Evolutionary conservation across 805 yeast genomes (phyloP).

Genomic region (Nadsonia fulvescens): DNA sequence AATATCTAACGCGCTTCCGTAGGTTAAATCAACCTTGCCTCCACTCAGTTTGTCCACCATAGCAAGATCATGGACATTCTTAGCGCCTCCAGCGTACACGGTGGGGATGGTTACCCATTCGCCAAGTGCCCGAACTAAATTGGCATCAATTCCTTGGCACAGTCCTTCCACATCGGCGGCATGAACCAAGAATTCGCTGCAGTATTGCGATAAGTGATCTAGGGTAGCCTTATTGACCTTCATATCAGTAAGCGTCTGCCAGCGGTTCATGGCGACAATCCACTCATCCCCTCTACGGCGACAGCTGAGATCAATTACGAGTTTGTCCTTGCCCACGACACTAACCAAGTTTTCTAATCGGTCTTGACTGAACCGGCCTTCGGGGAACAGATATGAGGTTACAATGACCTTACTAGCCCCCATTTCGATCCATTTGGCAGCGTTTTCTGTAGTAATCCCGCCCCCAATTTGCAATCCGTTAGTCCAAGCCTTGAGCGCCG

Average conservation of each 20-base stretch:
- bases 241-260: slow-evolving; percentile 78
- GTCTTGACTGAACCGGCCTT: slow-evolving; percentile 30
- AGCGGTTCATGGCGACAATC: slow-evolving; percentile 95
- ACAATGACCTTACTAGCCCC: slow-evolving; percentile 82
- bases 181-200: slow-evolving; percentile 80
- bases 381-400: slow-evolving; percentile 79
- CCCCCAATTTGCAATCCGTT: slow-evolving; percentile 73
- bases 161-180: slow-evolving; percentile 98
- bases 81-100: slow-evolving; percentile 97
- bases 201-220: slow-evolving; percentile 35
- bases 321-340: slow-evolving; percentile 39
- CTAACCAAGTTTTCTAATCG: slow-evolving; percentile 34
- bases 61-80: slow-evolving; percentile 45
- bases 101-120: slow-evolving; percentile 65
- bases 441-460: slow-evolving; percentile 65
- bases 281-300: slow-evolving; percentile 39
- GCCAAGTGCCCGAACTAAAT: slow-evolving; percentile 50
- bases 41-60: slow-evolving; percentile 48
- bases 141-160: slow-evolving; percentile 80
- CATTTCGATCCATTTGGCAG: slow-evolving; percentile 51
- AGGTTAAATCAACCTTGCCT: slow-evolving; percentile 82
- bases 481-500: slow-evolving; percentile 66
- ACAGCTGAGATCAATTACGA: slow-evolving; percentile 88
- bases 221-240: slow-evolving; percentile 38
- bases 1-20: slow-evolving; percentile 82